Base-by-base conservation (phyloP, 2,329 filamentous ascomycete genomes). In the Aspergillus aculeatus region DNA sequence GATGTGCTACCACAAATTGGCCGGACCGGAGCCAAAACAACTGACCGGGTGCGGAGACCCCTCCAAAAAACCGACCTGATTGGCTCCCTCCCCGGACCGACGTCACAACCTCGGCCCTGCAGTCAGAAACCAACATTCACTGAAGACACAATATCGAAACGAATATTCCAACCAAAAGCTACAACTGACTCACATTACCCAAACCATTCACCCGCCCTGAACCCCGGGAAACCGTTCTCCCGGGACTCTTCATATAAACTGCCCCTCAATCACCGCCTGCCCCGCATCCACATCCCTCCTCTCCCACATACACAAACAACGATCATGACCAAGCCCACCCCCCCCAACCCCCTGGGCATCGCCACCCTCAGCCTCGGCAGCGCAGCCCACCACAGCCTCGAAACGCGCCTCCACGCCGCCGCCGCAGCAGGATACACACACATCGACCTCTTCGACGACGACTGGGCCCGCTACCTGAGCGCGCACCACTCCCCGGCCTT, bases 361-460 rank as follows among this genome's bases (percentile, higher is more conserved):
- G 71, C 72, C 24, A 73, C 71, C 0, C 58, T 75, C 16, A 74
- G 72, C 19, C 67, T 74, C 21, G 72, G 72, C 14, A 71, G 69
- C 53, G 67, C 65, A 62, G 58, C 64, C 32, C 54, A 69, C 7
- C 72, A 75, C 54, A 60, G 54, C n/a, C 66, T 75, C 7, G 56
- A 61, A 31, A 64, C 69, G 0, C 66, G 71, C 12, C 64, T 75
- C 12, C 57, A 69, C 56, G 71, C 66, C 48, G 72, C 72, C 9
- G 71, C 72, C 0, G 64, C 66, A 50, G 67, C 71, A 0, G 72
- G 72, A 1, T 75, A 69, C 59, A 59, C 67, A 58, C 69, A 66
- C 62, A 73, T 74, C 57, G 72, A 74, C 56, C 62, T 75, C 6
- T 74, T 75, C 38, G 72, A 75, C 50, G 71, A 75, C 49, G 73